These are phyloP conservation scores for Beauveria pseudobassiana DNA, from an alignment of 2,329 filamentous ascomycete genomes.

Conservation along the genomic window DNA sequence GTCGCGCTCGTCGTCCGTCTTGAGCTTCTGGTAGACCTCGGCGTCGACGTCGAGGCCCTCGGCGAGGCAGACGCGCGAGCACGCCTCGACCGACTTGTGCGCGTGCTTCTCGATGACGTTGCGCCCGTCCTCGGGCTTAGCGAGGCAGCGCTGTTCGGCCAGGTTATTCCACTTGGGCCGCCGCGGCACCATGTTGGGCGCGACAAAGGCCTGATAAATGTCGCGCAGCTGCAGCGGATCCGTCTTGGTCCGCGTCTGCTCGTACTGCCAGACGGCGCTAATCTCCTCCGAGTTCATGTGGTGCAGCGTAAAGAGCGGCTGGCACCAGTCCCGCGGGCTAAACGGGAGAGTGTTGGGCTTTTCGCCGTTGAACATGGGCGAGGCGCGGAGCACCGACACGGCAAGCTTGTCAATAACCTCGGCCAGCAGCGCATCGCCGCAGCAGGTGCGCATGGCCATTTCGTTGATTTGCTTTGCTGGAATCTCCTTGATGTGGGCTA, in stretches of 20 bases:
- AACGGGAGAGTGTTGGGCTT: constrained; percentile 44
- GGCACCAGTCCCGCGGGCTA: constrained; percentile 44
- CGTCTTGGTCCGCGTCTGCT: constrained; percentile 38
- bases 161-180: constrained; percentile 47
- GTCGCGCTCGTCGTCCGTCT: constrained; percentile 21
- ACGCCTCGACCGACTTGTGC: constrained; percentile 38
- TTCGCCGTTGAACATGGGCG: constrained; percentile 50
- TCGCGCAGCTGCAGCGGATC: constrained; percentile 39
- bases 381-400: constrained; percentile 34
- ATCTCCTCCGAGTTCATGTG: constrained; percentile 47
- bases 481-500: constrained; percentile 31
- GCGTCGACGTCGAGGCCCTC: constrained; percentile 29
- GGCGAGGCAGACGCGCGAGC: constrained; percentile 40
- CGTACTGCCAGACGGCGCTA: constrained; percentile 44
- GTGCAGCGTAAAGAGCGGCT: constrained; percentile 51
- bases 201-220: constrained; percentile 41
- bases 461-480: constrained; percentile 40
- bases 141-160: constrained; percentile 40
- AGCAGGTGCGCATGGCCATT: constrained; percentile 37
- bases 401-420: constrained; percentile 38
- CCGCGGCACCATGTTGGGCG: constrained; percentile 31
- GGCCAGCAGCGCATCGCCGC: constrained; percentile 45
- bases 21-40: constrained; percentile 24
- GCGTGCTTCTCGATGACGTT: constrained; percentile 35
- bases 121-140: constrained; percentile 27